A percentile compares a stretch with the other conserved stretches of the same genome.
Evolutionary conservation across 306 rosid species (phyloP).

Genomic region (Fagus sylvatica): DNA sequence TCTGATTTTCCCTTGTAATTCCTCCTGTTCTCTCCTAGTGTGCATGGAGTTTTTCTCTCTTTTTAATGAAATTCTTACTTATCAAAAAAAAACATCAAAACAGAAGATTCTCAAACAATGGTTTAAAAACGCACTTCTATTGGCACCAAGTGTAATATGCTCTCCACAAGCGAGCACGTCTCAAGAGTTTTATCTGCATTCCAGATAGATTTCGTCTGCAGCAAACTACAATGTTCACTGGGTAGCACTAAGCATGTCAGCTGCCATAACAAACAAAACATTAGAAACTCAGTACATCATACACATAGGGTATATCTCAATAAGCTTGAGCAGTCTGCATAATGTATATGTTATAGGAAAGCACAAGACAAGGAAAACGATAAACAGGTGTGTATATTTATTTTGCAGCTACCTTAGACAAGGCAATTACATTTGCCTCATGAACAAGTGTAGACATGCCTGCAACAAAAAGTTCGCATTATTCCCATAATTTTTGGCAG

Average conservation of each 20-base stretch:
- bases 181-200: constrained; percentile 61
- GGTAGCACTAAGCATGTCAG: constrained; percentile 78
- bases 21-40: no score
- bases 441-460: constrained; percentile 58
- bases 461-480: constrained; percentile 35
- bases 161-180: constrained; percentile 74
- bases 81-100: background rate
- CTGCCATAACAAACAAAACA: constrained; percentile 54
- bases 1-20: no score
- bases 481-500: constrained; percentile 17
- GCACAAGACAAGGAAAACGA: constrained; percentile 7
- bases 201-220: constrained; percentile 85
- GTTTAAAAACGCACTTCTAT: constrained; percentile 62
- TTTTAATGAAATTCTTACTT: no score
- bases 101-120: background rate
- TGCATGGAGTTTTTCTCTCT: no score
- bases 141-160: constrained; percentile 85
- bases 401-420: constrained; percentile 54
- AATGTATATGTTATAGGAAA: constrained; percentile 13
- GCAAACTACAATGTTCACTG: constrained; percentile 56
- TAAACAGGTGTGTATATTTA: background rate
- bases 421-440: constrained; percentile 71
- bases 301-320: constrained; percentile 22
- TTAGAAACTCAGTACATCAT: constrained; percentile 11
- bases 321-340: constrained; percentile 24